Conservation (phyloP, 495 filamentous ascomycete species). For the Annulohypoxylon moriforme region DNA sequence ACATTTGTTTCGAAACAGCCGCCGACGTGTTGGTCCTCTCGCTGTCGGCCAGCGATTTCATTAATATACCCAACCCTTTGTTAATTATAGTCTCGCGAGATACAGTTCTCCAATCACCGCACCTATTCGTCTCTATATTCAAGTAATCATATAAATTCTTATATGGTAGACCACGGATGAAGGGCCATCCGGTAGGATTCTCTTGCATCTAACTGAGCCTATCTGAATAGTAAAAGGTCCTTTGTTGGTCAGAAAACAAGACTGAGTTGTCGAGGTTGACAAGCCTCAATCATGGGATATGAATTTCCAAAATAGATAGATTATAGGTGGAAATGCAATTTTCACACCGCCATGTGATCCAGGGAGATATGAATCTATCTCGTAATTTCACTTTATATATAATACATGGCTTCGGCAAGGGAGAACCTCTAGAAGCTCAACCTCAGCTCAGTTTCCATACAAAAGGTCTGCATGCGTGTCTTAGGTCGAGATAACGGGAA, state of each 20-base stretch:
- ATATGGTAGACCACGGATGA: slow-evolving; percentile 23
- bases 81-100: background rate
- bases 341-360: background rate
- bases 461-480: background rate
- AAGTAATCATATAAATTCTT: background rate
- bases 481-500: background rate
- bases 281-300: slow-evolving; percentile 20
- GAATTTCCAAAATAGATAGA: slow-evolving; percentile 20
- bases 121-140: background rate
- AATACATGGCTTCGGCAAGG: background rate
- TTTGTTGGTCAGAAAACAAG: background rate
- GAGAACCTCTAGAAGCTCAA: background rate
- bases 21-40: background rate
- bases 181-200: slow-evolving; percentile 26
- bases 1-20: slow-evolving; percentile 41
- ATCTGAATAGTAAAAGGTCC: background rate
- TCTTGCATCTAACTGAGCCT: slow-evolving; percentile 2
- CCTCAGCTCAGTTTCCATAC: background rate
- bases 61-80: slow-evolving; percentile 22
- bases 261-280: slow-evolving; percentile 11
- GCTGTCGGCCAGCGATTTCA: background rate
- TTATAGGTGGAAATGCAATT: background rate
- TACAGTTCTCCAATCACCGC: background rate
- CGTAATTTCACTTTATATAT: background rate
- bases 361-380: background rate